Percentiles rank a stretch among this genome's conserved stretches.
These are phyloP conservation scores for Dysphania ambrosioides DNA, from an alignment of 148 eudicot genomes.

Conservation along the genomic window DNA sequence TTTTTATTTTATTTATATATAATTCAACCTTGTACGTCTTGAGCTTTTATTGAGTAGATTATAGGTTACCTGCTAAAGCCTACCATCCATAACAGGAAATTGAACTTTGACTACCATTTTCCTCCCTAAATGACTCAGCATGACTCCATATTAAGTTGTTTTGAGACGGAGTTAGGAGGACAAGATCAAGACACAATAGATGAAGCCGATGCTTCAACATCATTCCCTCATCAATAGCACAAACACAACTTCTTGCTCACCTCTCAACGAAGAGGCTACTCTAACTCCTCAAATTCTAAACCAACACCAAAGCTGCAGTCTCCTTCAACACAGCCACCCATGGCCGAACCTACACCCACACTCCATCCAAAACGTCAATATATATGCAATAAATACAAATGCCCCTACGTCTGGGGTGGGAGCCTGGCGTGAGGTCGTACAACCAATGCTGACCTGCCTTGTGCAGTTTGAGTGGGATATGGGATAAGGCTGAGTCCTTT, in stretches of 20 bases:
- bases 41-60: too few species aligned
- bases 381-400: slow-evolving; percentile 52
- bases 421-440: slow-evolving; percentile 59
- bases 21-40: too few species aligned
- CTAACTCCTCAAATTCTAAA: slow-evolving; percentile 57
- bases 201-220: too few species aligned
- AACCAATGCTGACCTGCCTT: slow-evolving; percentile 64
- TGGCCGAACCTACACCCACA: slow-evolving; percentile 39
- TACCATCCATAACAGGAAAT: too few species aligned
- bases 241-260: slow-evolving; percentile 32
- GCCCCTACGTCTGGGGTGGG: slow-evolving; percentile 60
- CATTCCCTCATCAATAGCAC: slow-evolving; percentile 31
- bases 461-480: slow-evolving; percentile 39
- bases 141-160: too few species aligned
- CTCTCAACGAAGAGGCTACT: slow-evolving; percentile 49
- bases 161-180: too few species aligned
- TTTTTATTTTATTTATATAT: too few species aligned
- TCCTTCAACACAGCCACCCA: slow-evolving; percentile 52
- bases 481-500: slow-evolving; percentile 53
- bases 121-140: too few species aligned
- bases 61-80: too few species aligned
- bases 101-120: too few species aligned
- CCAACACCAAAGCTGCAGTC: slow-evolving; percentile 45
- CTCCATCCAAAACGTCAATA: slow-evolving; percentile 46
- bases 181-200: too few species aligned